phyloP scores from a whole-genome alignment of 306 rosid genomes.

The Lathyrus aphaca region DNA sequence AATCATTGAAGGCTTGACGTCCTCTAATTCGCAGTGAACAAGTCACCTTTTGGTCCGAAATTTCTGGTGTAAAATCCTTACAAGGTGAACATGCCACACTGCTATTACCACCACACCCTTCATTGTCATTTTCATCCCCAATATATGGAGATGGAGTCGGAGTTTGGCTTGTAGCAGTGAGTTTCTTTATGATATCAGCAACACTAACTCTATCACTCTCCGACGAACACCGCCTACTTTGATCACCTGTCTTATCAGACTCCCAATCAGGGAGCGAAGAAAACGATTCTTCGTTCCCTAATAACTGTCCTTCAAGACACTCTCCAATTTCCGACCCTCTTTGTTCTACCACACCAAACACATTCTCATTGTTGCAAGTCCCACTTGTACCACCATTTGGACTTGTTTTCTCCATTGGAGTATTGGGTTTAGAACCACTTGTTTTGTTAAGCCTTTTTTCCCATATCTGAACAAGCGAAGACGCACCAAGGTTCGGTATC shows the following conservation, averaged over 20 bases:
- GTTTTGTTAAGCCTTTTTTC: conserved; percentile 72
- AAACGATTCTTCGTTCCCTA: conserved; percentile 42
- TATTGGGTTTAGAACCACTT: conserved; percentile 27
- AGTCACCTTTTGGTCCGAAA: conserved; percentile 38
- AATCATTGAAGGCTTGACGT: conserved; percentile 65
- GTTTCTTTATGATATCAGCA: conserved; percentile 67
- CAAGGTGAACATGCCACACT: conserved; percentile 43
- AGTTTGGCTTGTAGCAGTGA: conserved; percentile 44
- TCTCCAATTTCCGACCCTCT: conserved; percentile 45
- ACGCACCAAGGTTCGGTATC: conserved; percentile 58
- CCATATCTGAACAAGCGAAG: conserved; percentile 91
- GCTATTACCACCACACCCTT: conserved; percentile 34
- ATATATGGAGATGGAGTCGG: conserved; percentile 34
- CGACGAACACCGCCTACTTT: conserved; percentile 35
- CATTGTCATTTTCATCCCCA: conserved; percentile 51
- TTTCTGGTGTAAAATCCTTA: conserved; percentile 39
- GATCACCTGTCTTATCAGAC: conserved; percentile 42
- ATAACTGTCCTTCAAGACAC: conserved; percentile 19
- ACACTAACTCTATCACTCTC: conserved; percentile 71
- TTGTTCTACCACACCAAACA: conserved; percentile 36
- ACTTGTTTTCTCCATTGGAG: background rate
- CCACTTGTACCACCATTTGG: background rate
- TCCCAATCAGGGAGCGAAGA: conserved; percentile 53
- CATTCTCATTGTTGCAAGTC: conserved; percentile 35
- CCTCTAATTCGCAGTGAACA: conserved; percentile 67